Base-by-base conservation (phyloP, 148 eudicot genomes). In the Oxyria digyna region DNA sequence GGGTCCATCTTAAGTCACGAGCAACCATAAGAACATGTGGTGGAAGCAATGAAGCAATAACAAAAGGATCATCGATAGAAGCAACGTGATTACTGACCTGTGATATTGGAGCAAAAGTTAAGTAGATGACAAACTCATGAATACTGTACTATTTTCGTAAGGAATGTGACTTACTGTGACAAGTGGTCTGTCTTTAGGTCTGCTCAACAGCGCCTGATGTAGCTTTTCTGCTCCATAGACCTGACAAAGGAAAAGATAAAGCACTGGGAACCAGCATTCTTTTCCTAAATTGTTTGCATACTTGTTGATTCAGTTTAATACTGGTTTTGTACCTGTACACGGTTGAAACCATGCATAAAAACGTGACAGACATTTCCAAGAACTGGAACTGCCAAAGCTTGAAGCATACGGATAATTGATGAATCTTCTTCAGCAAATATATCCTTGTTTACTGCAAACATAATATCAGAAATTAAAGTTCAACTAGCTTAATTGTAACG, bases 81-180 rank as follows among this genome's bases (percentile, higher is more conserved):
- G 98, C 96, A 78, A 92, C 96, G 77, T 92, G 98, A 75, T 92
- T 92, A 85, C 98, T 92, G 59, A 92, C 96, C 98, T 92, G 63
- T 70, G 83, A 69, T 27, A 62, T 26, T 45, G 43, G 35, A 15
- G 37, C 18, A 29, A n/a, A 14, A 59, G 8, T 27, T 4, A 55
- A 24, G 3, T 4, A 31, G 9, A 27, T 4, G 24, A 21, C 11
- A 6, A 31, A 29, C 37, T 15, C 18, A 8, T 29, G 2, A 59
- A 14, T 17, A 24, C 29, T 29, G 8, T 29, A 31, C 18, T 14
- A 6, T 31, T 27, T 29, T 1, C 1, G 0, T 0, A 27, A 27
- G 9, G 18, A n/a, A 29, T 20, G 29, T 3, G 29, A 59, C 85
- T 49, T 80, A 92, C 96, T 67, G 98, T 92, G 37, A 92, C 70